These are phyloP conservation scores for Saussurea involucrata DNA, from an alignment of 129 eudicot species.

Conservation along the genomic window DNA sequence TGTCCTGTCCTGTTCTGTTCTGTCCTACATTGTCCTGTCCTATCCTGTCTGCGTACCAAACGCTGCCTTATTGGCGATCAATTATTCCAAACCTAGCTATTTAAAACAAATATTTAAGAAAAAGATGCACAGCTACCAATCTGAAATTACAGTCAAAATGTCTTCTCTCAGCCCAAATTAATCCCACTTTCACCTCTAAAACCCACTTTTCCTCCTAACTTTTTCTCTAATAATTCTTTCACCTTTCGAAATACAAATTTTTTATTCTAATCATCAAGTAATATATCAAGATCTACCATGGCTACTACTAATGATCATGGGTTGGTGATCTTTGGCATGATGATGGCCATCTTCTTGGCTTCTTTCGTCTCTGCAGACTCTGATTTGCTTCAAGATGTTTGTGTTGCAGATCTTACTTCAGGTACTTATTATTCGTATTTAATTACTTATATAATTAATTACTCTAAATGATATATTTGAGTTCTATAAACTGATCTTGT, in stretches of 20 bases:
- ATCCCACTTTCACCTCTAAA: not conserved
- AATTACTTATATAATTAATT: not conserved
- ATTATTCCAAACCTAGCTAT: not conserved
- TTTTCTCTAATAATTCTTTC: not conserved
- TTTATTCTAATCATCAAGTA: not conserved
- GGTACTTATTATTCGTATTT: conserved; percentile 29
- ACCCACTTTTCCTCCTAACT: not conserved
- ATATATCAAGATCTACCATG: conserved; percentile 7
- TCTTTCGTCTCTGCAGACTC: conserved; percentile 44
- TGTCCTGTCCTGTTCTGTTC: no score
- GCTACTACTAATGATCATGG: not conserved
- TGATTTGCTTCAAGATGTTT: conserved; percentile 75
- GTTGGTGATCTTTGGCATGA: conserved; percentile 4
- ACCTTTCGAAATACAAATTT: conserved; percentile 5
- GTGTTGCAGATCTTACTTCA: conserved; percentile 79
- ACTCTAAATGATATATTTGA: not conserved
- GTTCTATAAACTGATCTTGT: no score
- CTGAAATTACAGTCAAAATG: not conserved
- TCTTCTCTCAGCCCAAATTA: conserved; percentile 5
- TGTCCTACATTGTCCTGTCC: no score
- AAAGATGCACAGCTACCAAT: not conserved
- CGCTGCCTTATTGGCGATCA: no score
- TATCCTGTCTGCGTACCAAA: no score
- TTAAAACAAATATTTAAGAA: not conserved
- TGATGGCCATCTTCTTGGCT: conserved; percentile 5